Evolutionary conservation across 495 filamentous ascomycete species (phyloP), one percentile per base, ranked within the genome.

Genomic region (Penicillium bialowiezense): DNA sequence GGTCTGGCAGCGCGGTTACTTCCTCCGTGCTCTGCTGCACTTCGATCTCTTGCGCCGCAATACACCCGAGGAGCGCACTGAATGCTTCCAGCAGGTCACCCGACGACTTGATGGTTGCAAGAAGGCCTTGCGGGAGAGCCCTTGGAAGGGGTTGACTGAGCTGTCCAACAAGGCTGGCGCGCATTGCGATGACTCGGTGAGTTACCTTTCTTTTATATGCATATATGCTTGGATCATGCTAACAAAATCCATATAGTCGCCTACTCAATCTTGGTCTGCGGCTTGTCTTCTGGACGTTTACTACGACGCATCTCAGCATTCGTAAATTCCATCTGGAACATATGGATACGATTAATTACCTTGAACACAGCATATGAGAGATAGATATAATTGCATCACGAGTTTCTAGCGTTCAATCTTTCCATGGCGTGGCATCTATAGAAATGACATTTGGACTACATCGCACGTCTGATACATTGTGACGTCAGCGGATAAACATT

Each of bases 1-100:
- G 95, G 73, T 96, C n/a, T 99, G 95, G 95, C 95, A 91, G 1
- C 89, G 88, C 3, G 95, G 95, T 7, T 99, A 88, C 76, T 97
- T 92, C 74, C 75, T 97, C 13, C 80, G 95, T 29, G 95, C 95
- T 1, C 71, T 99, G 47, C 73, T 97, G 42, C 86, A 88, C 64
- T 97, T 97, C 60, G 92, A 96, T 67, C 74, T 97, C 33, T 76
- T 79, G 71, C 75, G 91, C 5, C 75, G 89, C 21, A 78, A 78
- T 28, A 82, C 74, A 0, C 70, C 64, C 14, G 77, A 80, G 46
- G 83, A 80, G 54, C 79, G 85, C 33, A 85, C 86, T 6, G 95
- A 97, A 71, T 86, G 84, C 1, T 93, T 96, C 70, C 91, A 97
- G 67, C 93, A 99, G 72, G 82, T 97, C 12, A 96, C 92, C 18